Conservation (phyloP, 1,139 yeast genomes). For the Geotrichum aggregatum region DNA sequence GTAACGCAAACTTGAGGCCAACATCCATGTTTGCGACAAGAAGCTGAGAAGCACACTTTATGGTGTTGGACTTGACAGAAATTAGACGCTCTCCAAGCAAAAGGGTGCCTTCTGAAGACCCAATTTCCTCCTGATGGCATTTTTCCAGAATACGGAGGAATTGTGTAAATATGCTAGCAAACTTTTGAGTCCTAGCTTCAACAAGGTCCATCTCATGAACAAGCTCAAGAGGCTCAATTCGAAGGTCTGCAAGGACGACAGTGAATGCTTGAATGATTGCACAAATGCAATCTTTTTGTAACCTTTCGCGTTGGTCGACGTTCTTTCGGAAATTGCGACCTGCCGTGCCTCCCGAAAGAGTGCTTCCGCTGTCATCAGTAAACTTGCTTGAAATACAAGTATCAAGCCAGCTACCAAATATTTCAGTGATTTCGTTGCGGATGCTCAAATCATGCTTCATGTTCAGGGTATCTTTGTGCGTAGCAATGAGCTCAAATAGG, state of each 20-base stretch:
- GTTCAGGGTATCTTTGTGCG: conserved; percentile 36
- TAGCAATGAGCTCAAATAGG: conserved; percentile 50
- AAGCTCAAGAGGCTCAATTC: conserved; percentile 37
- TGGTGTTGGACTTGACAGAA: conserved; percentile 59
- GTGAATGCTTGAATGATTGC: conserved; percentile 29
- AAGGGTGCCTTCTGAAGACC: conserved; percentile 16
- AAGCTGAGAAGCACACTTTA: conserved; percentile 62
- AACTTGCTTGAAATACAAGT: conserved; percentile 15
- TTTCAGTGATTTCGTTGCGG: conserved; percentile 61
- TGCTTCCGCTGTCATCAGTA: conserved; percentile 13
- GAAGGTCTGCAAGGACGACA: conserved; percentile 31
- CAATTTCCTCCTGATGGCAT: conserved; percentile 39
- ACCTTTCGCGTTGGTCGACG: conserved; percentile 23
- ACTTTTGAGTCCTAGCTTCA: conserved; percentile 59
- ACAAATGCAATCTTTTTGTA: conserved; percentile 29
- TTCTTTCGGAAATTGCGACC: conserved; percentile 8
- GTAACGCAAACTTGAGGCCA: conserved; percentile 71
- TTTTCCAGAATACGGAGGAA: conserved; percentile 71
- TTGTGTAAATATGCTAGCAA: conserved; percentile 68
- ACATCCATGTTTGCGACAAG: conserved; percentile 71
- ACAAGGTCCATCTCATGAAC: conserved; percentile 49
- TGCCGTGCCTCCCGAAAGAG: not conserved
- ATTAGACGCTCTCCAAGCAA: conserved; percentile 46
- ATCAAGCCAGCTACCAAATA: conserved; percentile 64
- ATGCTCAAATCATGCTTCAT: conserved; percentile 53